Evolutionary conservation across 2,329 filamentous ascomycete species (phyloP), one percentile per base, ranked within the genome.

Genomic region (Hypoxylon sp.): DNA sequence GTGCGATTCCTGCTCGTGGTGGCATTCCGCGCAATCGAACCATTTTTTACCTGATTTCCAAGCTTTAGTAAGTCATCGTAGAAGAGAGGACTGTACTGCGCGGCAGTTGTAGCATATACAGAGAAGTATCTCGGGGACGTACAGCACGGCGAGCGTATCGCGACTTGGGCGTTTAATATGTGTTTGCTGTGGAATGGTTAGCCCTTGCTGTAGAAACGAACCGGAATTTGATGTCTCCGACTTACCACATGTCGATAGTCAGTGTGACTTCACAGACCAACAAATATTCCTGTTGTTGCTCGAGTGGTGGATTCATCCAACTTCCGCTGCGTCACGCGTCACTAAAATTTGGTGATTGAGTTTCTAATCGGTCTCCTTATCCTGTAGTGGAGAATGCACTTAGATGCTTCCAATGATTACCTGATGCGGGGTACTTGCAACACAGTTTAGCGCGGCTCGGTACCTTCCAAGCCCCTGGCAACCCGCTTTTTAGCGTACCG

Each of bases 21-120:
- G 96, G 84, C 96, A 99, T 80, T 98, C 92, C 72, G 93, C 92
- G 82, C 96, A 99, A 85, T 99, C 96, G 84, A 98, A 99, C 97
- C 97, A 99, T 85, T 97, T 98, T 68, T 90, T 89, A 85, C 93
- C 93, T 95, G 76, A 37, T 37, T 17, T 44, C 40, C n/a, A 17
- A 27, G 30, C 25, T 53, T 71, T 42, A 72, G 64, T 44, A 63
- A 17, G 27, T 31, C 17, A 8, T 44, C 17, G 14, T 3, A 10
- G 17, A 20, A 10, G 22, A 22, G 0, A 7, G 3, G 7, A 13
- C 33, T 44, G 17, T 22, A 44, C 11, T 22, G 40, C 7, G 20
- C 20, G 7, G 5, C 11, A 22, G 17, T 22, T 44, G 40, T 44
- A 44, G 17, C 2, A 22, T 11, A 44, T 44, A 8, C 3, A 44